These are phyloP conservation scores for Monsonia emarginata DNA, from an alignment of 441 rosid species.

Conservation along the genomic window DNA sequence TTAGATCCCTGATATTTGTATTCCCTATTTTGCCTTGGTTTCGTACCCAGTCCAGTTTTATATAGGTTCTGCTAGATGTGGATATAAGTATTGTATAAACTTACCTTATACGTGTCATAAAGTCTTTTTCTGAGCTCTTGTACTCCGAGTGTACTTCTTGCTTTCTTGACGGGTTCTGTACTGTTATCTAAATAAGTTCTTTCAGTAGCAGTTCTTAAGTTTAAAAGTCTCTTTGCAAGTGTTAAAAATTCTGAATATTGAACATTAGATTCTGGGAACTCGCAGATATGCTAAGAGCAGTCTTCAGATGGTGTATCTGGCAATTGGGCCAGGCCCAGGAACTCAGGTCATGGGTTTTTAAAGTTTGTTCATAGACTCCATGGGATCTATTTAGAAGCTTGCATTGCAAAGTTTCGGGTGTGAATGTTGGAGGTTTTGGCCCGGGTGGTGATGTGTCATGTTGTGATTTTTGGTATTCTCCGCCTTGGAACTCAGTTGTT, in stretches of 20 bases:
- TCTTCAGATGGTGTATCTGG: slow-evolving; percentile 61
- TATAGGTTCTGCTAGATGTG: not conserved
- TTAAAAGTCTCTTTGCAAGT: slow-evolving; percentile 21
- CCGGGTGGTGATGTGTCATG: slow-evolving; percentile 32
- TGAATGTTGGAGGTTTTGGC: slow-evolving; percentile 40
- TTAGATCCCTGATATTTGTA: not conserved
- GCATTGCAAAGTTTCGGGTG: slow-evolving; percentile 42
- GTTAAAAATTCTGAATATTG: slow-evolving; percentile 42
- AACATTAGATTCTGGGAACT: slow-evolving; percentile 67
- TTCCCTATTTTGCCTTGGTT: not conserved
- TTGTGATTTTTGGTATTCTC: slow-evolving; percentile 35
- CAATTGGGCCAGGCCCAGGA: slow-evolving; percentile 57
- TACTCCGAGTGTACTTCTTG: slow-evolving; percentile 9
- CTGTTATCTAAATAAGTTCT: slow-evolving; percentile 8
- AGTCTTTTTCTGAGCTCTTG: too few species aligned
- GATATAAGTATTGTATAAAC: not conserved
- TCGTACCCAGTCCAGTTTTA: not conserved
- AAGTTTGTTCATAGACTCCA: slow-evolving; percentile 36
- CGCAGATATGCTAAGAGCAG: slow-evolving; percentile 65
- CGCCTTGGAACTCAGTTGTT: slow-evolving; percentile 32
- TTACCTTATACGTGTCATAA: too few species aligned
- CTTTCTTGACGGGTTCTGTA: slow-evolving; percentile 15
- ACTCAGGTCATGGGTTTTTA: slow-evolving; percentile 47
- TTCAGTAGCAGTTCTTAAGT: slow-evolving; percentile 16
- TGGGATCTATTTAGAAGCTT: slow-evolving; percentile 33